Conservation (phyloP, 139 green algal species). For the Pedinophyceae sp. region DNA sequence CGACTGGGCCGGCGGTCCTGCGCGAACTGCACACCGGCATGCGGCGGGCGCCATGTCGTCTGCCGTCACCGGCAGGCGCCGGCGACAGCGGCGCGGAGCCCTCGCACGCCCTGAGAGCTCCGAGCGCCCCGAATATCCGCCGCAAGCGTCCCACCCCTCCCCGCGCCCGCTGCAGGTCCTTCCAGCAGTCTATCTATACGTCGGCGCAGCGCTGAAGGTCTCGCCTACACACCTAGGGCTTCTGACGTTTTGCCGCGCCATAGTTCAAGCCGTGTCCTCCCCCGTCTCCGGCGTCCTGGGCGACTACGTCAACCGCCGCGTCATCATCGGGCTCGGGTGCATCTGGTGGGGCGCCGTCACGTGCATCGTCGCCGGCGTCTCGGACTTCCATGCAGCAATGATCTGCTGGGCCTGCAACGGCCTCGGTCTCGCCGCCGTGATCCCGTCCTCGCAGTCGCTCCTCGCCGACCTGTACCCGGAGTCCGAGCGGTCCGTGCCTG, state of each 20-base stretch:
- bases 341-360: constrained; percentile 10
- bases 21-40: too few species aligned
- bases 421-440: constrained; percentile 13
- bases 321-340: constrained; percentile 8
- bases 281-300: constrained; percentile 10
- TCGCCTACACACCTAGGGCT: constrained; percentile 26
- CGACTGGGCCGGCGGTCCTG: too few species aligned
- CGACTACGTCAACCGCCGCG: neutral
- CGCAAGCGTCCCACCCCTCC: too few species aligned
- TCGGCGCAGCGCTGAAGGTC: constrained; percentile 33
- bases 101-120: too few species aligned
- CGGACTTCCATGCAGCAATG: neutral
- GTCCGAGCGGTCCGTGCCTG: too few species aligned
- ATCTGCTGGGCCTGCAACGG: constrained; percentile 7
- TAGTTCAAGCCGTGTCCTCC: constrained; percentile 11
- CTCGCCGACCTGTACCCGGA: constrained; percentile 16
- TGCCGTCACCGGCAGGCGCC: too few species aligned
- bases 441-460: constrained; percentile 17
- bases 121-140: too few species aligned
- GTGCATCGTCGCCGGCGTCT: neutral
- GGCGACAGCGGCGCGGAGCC: too few species aligned
- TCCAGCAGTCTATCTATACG: constrained; percentile 57
- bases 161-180: constrained; percentile 26
- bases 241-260: constrained; percentile 9
- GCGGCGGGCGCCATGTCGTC: too few species aligned